Evolutionary conservation across 169 alveolate species (phyloP), one percentile per base, ranked within the genome.

Genomic region (Neospora caninum): DNA sequence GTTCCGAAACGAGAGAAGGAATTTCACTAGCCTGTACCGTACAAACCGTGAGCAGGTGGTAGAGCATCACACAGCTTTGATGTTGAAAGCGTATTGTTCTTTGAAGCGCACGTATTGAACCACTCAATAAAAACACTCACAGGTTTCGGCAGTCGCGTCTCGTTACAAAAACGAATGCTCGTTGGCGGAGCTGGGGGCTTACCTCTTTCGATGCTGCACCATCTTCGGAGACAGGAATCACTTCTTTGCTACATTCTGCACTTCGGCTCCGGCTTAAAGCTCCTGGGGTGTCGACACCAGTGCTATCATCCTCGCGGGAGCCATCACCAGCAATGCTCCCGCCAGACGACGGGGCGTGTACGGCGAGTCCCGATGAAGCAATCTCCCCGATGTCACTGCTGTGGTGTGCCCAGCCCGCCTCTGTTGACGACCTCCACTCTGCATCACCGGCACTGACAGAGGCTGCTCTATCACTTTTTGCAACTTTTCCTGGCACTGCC

Each of bases 1-100:
- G 86, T 16, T 78, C 86, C 31, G 86, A 20, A 38, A 78, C 45
- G 20, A 78, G 86, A n/a, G 86, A 78, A 38, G 86, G n/a, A 38
- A 38, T 22, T 4, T 18, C 29, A n/a, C 86, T 78, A 16, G 49
- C 42, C 86, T 78, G 86, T 20, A n/a, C 13, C 86, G 31, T 4
- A 78, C 22, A 29, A 49, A 49, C 4, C 58, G 58, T 49, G 58
- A 49, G 58, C 58, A 49, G 22, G 58, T 49, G 58, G 58, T 7
- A 4, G 58, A 49, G 58, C 58, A 49, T 49, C 4, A 49, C 58
- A 13, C 13, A 7, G 58, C 13, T 49, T 49, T 49, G 58, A 49
- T 49, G 58, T 7, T 49, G 4, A 13, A 4, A 7, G 4, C 58
- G n/a, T n/a, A 49, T 49, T 4, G 22, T 49, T 49, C 13, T 49